These are phyloP conservation scores for Candida sanyaensis DNA, from an alignment of 1,139 yeast genomes.

Conservation along the genomic window DNA sequence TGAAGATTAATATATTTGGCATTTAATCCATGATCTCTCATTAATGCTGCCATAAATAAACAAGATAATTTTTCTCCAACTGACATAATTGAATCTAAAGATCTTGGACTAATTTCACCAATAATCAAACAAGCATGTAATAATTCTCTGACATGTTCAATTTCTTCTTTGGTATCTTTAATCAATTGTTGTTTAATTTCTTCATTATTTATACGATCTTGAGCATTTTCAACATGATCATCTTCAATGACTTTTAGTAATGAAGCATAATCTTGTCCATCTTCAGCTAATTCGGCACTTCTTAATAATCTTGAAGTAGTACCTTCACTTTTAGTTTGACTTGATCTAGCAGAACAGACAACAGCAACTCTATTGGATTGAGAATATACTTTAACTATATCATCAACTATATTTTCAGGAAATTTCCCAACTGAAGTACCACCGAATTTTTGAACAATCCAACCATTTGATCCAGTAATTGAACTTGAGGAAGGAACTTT, in stretches of 20 bases:
- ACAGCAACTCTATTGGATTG: slow-evolving; percentile 77
- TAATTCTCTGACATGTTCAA: slow-evolving; percentile 66
- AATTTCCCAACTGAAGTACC: slow-evolving; percentile 98
- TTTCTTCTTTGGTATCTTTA: slow-evolving; percentile 60
- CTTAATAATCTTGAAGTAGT: slow-evolving; percentile 82
- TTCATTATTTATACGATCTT: slow-evolving; percentile 45
- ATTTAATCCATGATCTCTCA: slow-evolving; percentile 76
- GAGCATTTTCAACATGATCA: slow-evolving; percentile 83
- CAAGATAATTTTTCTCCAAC: slow-evolving; percentile 94
- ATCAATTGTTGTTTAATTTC: slow-evolving; percentile 51
- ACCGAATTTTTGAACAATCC: slow-evolving; percentile 96
- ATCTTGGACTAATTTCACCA: slow-evolving; percentile 88
- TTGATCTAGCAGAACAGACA: slow-evolving; percentile 93
- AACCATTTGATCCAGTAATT: slow-evolving; percentile 31
- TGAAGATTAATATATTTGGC: slow-evolving; percentile 82
- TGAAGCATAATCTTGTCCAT: slow-evolving; percentile 51
- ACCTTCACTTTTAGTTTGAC: slow-evolving; percentile 90
- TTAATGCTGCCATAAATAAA: slow-evolving; percentile 79
- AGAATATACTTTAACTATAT: slow-evolving; percentile 71
- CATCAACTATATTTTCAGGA: slow-evolving; percentile 79
- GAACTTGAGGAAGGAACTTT: slow-evolving; percentile 13
- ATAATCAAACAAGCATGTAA: slow-evolving; percentile 86
- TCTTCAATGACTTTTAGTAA: slow-evolving; percentile 64
- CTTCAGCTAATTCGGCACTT: slow-evolving; percentile 78
- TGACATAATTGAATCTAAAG: slow-evolving; percentile 87